Base-by-base conservation (phyloP, 768 basidiomycete species). In the Lactarius indigo region DNA sequence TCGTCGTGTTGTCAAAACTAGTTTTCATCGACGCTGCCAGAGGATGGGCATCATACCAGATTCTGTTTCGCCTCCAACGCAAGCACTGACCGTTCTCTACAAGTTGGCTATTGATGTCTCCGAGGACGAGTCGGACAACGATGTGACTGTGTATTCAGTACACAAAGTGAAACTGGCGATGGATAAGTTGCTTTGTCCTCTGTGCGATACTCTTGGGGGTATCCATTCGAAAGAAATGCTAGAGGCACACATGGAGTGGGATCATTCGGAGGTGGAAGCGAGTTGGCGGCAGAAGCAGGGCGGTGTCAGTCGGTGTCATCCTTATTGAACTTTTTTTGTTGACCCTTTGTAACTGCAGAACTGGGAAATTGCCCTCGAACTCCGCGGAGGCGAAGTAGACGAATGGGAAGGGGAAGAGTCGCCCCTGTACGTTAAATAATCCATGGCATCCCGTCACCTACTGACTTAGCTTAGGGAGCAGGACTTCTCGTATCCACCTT, bases 11-110 rank as follows among this genome's bases (percentile, higher is more conserved):
- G 70, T 90, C 20, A 78, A 79, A 17, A 70, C 58, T 3, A 84
- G 84, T 1, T 89, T 89, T 71, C 66, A 63, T n/a, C 44, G 66
- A 23, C 78, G 77, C 26, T 89, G 86, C 71, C 68, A 62, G 33
- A 66, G 61, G 42, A 70, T 76, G 17, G 75, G 77, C 12, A 71
- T 87, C 31, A 76, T 78, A 4, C 76, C 76, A 23, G 60, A 71
- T 52, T 68, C 73, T 44, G 61, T 66, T 56, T 62, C 71, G 66
- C 69, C 61, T 44, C 74, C 71, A 4, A 39, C 10, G 50, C 68
- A n/a, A 41, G 47, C 71, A 56, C 65, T 77, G 31, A 68, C 62
- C 72, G 71, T 76, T 63, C 72, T 70, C 20, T 74, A 69, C 61
- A 67, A 68, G 60, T 69, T 70, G 60, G 61, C 61, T 58, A 59